Evolutionary conservation across 2,329 filamentous ascomycete genomes (phyloP), one percentile per base, ranked within the genome.

Genomic region (Pseudogymnoascus sp.): DNA sequence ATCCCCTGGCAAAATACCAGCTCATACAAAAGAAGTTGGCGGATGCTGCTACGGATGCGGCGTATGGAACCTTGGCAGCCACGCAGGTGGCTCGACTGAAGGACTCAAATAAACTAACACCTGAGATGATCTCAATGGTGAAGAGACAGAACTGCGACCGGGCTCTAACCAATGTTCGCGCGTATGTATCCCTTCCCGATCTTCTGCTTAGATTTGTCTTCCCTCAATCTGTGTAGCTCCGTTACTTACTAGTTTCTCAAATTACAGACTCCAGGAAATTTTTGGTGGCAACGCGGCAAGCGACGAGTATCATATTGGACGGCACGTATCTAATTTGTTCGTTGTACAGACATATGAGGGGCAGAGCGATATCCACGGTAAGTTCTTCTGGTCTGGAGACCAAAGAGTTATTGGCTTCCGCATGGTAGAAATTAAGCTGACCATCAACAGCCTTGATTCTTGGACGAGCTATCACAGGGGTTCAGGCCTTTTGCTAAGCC

Each of bases 331-430:
- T 64, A 99, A 99, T 76, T 77, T 99, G 68, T 99, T 96, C 76
- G 93, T 99, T 62, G 96, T 93, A 63, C 93, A 98, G 79, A 98
- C 93, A 1, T 99, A 99, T 71, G 95, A 99, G 79, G 95, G 95
- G 16, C 95, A 98, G 78, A 97, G 93, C 73, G 95, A 98, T 77
- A 98, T 98, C 74, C 93, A 98, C 77, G 77, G 39, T 43, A 43
- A 21, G 39, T 11, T 7, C 39, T 43, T 43, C 39, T n/a, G n/a
- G n/a, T n/a, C n/a, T n/a, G n/a, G n/a, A n/a, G n/a, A n/a, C n/a
- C n/a, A n/a, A n/a, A n/a, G n/a, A n/a, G n/a, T n/a, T n/a, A n/a
- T n/a, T n/a, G n/a, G n/a, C n/a, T n/a, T n/a, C 1, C 11, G 7
- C 19, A 45, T 36, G 14, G 11, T 36, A 85, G 86, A 81, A 23